A percentile compares a stretch with the other conserved stretches of the same genome.
Evolutionary conservation across 345 rosid genomes (phyloP).

Genomic region (Iberis pinnata): DNA sequence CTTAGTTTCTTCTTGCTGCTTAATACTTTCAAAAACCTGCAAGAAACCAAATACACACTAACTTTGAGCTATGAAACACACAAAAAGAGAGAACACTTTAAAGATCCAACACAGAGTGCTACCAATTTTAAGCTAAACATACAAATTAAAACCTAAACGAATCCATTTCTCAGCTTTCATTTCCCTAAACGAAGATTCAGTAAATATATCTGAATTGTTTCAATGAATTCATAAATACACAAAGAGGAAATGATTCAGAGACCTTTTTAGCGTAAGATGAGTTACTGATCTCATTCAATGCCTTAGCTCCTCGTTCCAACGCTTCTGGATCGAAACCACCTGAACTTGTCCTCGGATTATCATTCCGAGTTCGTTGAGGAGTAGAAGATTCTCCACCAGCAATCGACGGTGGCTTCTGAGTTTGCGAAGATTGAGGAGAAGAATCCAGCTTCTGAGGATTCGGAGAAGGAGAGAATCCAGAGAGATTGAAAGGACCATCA

Average conservation of each 20-base stretch:
- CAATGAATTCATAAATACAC: not conserved
- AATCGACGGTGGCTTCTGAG: slow-evolving; percentile 13
- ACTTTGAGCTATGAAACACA: too few species aligned
- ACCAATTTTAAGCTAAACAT: not conserved
- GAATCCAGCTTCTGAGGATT: slow-evolving; percentile 27
- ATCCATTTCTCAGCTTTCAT: slow-evolving; percentile 10
- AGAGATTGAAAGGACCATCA: slow-evolving; percentile 57
- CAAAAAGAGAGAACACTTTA: slow-evolving; percentile 4
- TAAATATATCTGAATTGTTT: not conserved
- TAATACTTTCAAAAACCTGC: slow-evolving; percentile 70
- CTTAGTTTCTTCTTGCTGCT: slow-evolving; percentile 78
- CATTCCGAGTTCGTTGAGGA: slow-evolving; percentile 46
- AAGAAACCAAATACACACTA: slow-evolving; percentile 16
- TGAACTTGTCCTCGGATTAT: slow-evolving; percentile 73
- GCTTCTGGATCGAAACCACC: slow-evolving; percentile 94
- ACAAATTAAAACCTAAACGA: too few species aligned
- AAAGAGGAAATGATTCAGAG: not conserved
- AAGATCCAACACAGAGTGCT: not conserved
- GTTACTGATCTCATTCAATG: slow-evolving; percentile 56
- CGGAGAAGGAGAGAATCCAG: slow-evolving; percentile 30
- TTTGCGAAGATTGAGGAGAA: slow-evolving; percentile 22
- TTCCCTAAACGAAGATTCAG: not conserved
- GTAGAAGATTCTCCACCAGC: slow-evolving; percentile 28
- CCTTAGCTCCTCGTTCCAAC: slow-evolving; percentile 77
- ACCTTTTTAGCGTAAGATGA: slow-evolving; percentile 85